phyloP scores from a whole-genome alignment of 768 basidiomycete species.

The Daedaleopsis sinensis region DNA sequence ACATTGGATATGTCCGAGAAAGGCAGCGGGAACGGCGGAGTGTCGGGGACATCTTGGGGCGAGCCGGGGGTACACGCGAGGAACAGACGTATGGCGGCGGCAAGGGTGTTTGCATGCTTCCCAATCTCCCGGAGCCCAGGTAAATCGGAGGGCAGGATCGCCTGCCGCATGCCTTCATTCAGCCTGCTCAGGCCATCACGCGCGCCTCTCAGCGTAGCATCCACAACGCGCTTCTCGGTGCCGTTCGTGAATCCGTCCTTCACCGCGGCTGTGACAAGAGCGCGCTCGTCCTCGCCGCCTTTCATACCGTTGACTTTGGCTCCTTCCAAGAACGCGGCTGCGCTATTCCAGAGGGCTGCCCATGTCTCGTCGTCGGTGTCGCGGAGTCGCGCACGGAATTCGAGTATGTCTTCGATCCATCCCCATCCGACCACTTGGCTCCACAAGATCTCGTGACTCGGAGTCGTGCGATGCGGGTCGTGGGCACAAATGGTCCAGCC shows the following conservation, averaged over 20 bases:
- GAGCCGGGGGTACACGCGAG: constrained; percentile 57
- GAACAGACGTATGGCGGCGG: constrained; percentile 63
- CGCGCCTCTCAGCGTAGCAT: constrained; percentile 23
- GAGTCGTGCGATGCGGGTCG: constrained; percentile 90
- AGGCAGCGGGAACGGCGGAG: constrained; percentile 66
- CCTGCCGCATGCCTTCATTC: constrained; percentile 12
- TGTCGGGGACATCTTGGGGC: constrained; percentile 38
- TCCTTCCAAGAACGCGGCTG: constrained; percentile 79
- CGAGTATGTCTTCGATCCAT: constrained; percentile 66
- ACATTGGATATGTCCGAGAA: constrained; percentile 57
- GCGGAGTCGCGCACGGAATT: constrained; percentile 38
- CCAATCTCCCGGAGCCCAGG: constrained; percentile 35
- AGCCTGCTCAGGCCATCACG: constrained; percentile 20
- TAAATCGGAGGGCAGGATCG: constrained; percentile 8
- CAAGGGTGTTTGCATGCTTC: constrained; percentile 40
- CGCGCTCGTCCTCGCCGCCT: constrained; percentile 67
- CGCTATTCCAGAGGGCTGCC: constrained; percentile 49
- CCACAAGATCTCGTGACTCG: constrained; percentile 88
- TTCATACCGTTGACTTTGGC: constrained; percentile 68
- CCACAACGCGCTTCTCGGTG: constrained; percentile 29
- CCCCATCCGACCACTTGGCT: constrained; percentile 80
- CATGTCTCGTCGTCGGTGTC: constrained; percentile 34
- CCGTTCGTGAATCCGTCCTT: constrained; percentile 44
- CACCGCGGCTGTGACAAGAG: constrained; percentile 35
- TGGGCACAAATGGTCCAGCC: constrained; percentile 82